Evolutionary conservation across 164 flowering plant genomes (phyloP), one percentile per base, ranked within the genome.

Genomic region (Tetracentron sinense): DNA sequence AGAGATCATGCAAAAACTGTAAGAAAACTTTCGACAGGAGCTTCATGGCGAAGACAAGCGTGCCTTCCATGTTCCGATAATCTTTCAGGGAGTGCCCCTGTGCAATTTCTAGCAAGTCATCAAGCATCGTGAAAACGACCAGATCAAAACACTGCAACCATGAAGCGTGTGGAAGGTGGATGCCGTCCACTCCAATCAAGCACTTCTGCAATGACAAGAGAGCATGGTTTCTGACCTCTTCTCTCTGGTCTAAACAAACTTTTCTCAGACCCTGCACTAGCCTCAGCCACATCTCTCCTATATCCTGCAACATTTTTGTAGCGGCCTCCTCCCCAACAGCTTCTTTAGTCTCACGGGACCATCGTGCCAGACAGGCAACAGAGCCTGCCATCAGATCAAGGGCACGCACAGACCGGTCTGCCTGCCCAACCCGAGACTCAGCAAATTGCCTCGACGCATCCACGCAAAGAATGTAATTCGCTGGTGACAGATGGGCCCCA

Each of bases 231-330:
- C 60, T 56, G 11, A 29, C 60, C 29, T 56, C 60, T 20, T 33
- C 60, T 33, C 60, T 12, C 8, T 19, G 60, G 33, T 56, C 60
- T 35, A 29, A 29, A 56, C 42, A 56, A 0, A 29, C 42, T 33
- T 33, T 29, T 20, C 60, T 33, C 60, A 33, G 42, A 17, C 60
- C 60, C 60, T 33, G 35, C 6, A 56, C 60, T n/a, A 33, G 42
- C 33, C 60, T 56, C 60, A 56, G 27, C 60, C 35, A 29, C 60
- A 56, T 56, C 60, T 56, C 60, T 8, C 60, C 60, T 7, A 51
- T 51, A 51, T 51, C 54, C 27, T 51, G 54, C 4, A 20, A 51
- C 26, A 22, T 19, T 51, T 51, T 51, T 6, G 25, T 25, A 51
- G 54, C 54, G 15, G 11, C 29, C 38, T 56, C 60, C 20, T 27